These are phyloP conservation scores for Hypoxylon subgilvum DNA, from an alignment of 495 filamentous ascomycete genomes.

Conservation along the genomic window DNA sequence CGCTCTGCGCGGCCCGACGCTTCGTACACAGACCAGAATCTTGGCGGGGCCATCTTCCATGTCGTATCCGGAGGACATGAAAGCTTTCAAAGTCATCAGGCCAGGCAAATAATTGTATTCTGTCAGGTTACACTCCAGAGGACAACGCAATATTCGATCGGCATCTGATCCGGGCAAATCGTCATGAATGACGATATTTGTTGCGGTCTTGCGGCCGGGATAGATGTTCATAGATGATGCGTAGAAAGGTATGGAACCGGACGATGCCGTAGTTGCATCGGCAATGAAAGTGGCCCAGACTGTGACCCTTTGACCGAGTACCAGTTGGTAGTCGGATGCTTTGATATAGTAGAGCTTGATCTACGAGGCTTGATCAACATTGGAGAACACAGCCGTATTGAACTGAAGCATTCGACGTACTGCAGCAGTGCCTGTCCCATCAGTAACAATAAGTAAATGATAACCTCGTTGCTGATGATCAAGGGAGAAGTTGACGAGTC, in stretches of 20 bases:
- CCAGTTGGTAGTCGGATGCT: constrained; percentile 40
- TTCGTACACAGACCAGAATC: constrained; percentile 63
- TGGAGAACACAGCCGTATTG: not conserved
- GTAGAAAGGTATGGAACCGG: constrained; percentile 36
- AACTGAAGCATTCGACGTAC: constrained; percentile 43
- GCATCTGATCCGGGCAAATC: constrained; percentile 45
- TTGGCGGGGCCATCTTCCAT: constrained; percentile 52
- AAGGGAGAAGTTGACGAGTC: constrained; percentile 62
- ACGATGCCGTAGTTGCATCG: constrained; percentile 38
- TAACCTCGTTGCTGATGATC: constrained; percentile 48
- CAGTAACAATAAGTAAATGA: constrained; percentile 62
- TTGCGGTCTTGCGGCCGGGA: constrained; percentile 56
- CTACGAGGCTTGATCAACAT: constrained; percentile 30
- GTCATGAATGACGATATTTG: constrained; percentile 59
- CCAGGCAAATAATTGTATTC: constrained; percentile 47
- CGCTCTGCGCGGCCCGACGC: constrained; percentile 58
- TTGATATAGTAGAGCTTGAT: constrained; percentile 50
- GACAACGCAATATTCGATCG: constrained; percentile 50
- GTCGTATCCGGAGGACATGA: constrained; percentile 59
- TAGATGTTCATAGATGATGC: constrained; percentile 53
- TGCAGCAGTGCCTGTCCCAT: constrained; percentile 62
- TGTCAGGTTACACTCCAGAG: constrained; percentile 48
- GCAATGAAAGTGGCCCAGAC: constrained; percentile 51
- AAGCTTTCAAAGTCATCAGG: constrained; percentile 62
- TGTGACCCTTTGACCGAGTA: constrained; percentile 50